These are phyloP conservation scores for Solanum chilense DNA, from an alignment of 257 asterid species.

Conservation along the genomic window DNA sequence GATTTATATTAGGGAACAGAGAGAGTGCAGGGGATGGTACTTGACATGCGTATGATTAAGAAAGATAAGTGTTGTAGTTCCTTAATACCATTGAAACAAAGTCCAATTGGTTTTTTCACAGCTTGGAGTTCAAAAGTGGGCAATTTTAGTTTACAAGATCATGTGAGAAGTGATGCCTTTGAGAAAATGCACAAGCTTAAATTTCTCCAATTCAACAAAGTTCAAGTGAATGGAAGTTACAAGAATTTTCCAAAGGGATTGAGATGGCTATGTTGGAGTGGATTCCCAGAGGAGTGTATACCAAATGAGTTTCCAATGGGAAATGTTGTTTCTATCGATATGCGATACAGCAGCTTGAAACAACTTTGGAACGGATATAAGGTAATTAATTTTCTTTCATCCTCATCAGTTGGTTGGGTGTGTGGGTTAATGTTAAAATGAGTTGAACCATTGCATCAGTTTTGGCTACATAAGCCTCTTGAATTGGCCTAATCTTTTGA, in stretches of 20 bases:
- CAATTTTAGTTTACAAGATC: not conserved
- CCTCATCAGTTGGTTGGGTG: not conserved
- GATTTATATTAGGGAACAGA: conserved; percentile 3
- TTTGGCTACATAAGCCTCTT: not conserved
- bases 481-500: not conserved
- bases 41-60: conserved; percentile 2
- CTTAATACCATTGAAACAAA: not conserved
- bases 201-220: not conserved
- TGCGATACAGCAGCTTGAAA: conserved; percentile 5
- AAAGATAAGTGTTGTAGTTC: not conserved
- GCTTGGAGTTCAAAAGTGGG: not conserved
- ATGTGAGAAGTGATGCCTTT: conserved; percentile 4
- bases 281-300: not conserved
- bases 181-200: conserved; percentile 3
- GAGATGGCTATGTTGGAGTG: conserved; percentile 9
- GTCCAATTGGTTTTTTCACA: not conserved
- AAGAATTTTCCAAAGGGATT: conserved; percentile 5
- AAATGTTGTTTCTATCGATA: not conserved
- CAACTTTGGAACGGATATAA: conserved; percentile 6
- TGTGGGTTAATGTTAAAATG: not conserved
- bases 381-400: not conserved
- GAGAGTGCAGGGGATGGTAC: not conserved
- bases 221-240: not conserved
- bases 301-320: conserved; percentile 10
- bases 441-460: not conserved